Conservation (phyloP, 2,329 filamentous ascomycete genomes). For the Cyphellophora europaea region DNA sequence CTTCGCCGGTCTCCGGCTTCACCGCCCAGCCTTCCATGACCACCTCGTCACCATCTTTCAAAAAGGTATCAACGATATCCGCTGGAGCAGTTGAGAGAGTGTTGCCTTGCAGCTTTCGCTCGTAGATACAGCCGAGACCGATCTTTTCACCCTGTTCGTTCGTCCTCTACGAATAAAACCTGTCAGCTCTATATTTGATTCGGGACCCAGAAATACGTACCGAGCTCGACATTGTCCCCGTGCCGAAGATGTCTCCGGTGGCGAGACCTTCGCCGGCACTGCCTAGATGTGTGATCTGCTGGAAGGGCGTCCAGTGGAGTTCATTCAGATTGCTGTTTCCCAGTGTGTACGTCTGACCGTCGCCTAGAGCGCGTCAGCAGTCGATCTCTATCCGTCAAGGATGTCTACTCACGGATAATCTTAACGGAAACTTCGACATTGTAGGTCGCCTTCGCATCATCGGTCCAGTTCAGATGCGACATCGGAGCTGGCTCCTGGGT, state of each 20-base stretch:
- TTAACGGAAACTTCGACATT: conserved; percentile 5
- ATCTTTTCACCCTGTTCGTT: conserved; percentile 7
- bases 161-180: conserved; percentile 1
- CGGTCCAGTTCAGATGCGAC: conserved; percentile 6
- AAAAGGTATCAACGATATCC: conserved; percentile 5
- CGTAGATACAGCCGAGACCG: conserved; percentile 8
- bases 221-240: conserved; percentile 17
- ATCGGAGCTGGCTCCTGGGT: conserved; percentile 5
- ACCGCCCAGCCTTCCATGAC: conserved; percentile 6
- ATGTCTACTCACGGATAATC: conserved; percentile 1
- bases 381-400: neutral
- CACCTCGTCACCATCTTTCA: conserved; percentile 10
- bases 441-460: conserved; percentile 5
- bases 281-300: conserved; percentile 16
- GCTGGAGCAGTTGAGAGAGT: conserved; percentile 2
- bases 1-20: conserved; percentile 3
- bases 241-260: conserved; percentile 19
- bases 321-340: conserved; percentile 18
- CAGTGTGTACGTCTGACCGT: conserved; percentile 14
- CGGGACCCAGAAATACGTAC: no score
- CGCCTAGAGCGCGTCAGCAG: conserved; percentile 1
- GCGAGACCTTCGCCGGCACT: conserved; percentile 16
- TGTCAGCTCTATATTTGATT: no score
- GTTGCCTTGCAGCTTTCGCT: conserved; percentile 4
- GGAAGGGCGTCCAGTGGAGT: conserved; percentile 20